These are phyloP conservation scores for Leccinum rimulosum DNA, from an alignment of 768 basidiomycete genomes.

Conservation along the genomic window DNA sequence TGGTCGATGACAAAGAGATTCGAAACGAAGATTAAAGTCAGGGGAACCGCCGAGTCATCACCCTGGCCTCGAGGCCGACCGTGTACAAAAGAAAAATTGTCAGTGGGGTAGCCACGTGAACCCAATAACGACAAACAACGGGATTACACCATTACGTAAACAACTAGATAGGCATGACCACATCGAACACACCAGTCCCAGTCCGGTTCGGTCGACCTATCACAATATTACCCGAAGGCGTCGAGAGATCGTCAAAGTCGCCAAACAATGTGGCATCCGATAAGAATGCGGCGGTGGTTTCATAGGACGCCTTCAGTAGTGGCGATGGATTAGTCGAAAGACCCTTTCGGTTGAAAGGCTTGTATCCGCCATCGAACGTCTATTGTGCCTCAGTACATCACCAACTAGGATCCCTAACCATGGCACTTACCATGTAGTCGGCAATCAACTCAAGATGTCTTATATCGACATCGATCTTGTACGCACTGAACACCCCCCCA, in stretches of 20 bases:
- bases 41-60: conserved; percentile 24
- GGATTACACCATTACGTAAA: conserved; percentile 10
- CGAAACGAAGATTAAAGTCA: conserved; percentile 21
- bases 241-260: conserved; percentile 90
- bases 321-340: conserved; percentile 93
- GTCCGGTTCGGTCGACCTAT: conserved; percentile 80
- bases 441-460: conserved; percentile 96
- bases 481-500: conserved; percentile 86
- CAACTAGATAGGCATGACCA: conserved; percentile 53
- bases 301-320: conserved; percentile 94
- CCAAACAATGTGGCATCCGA: conserved; percentile 93
- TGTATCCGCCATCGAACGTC: conserved; percentile 98
- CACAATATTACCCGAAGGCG: conserved; percentile 91
- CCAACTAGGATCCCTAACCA: background rate
- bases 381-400: conserved; percentile 29
- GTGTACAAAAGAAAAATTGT: conserved; percentile 19
- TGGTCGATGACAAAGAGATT: conserved; percentile 6
- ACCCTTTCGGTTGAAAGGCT: conserved; percentile 96
- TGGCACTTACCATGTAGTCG: conserved; percentile 88
- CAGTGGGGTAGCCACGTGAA: conserved; percentile 2
- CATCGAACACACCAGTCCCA: conserved; percentile 96
- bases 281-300: conserved; percentile 91
- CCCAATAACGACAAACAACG: conserved; percentile 25
- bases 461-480: conserved; percentile 92
- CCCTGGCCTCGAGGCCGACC: conserved; percentile 19